Conservation (phyloP, 164 flowering plant genomes). For the Annona cherimola region DNA sequence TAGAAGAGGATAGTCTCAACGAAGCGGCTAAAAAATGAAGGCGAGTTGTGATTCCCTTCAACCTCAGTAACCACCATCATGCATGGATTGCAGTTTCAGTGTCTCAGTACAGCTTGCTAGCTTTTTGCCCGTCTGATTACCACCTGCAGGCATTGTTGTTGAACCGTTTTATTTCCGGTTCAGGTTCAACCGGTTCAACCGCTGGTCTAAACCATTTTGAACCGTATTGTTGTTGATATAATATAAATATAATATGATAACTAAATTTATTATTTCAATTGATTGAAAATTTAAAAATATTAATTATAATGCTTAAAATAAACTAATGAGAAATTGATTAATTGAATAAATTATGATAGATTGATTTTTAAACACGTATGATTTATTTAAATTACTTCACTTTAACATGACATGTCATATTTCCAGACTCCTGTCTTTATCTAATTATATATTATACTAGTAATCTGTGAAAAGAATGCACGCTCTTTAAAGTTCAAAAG, state of each 20-base stretch:
- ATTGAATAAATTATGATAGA: too few species aligned
- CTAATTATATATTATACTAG: too few species aligned
- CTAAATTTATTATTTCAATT: slow-evolving; percentile 42
- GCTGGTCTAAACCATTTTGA: slow-evolving; percentile 13
- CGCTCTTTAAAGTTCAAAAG: too few species aligned
- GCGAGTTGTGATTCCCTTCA: slow-evolving; percentile 50
- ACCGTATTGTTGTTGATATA: slow-evolving; percentile 35
- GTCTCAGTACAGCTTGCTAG: slow-evolving; percentile 28
- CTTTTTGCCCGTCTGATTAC: slow-evolving; percentile 34
- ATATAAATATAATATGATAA: slow-evolving; percentile 52
- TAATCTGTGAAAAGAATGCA: too few species aligned
- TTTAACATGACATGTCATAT: too few species aligned
- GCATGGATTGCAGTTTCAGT: slow-evolving; percentile 36
- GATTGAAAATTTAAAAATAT: too few species aligned
- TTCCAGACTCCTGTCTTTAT: too few species aligned
- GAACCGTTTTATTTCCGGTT: slow-evolving; percentile 33
- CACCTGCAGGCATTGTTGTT: slow-evolving; percentile 11
- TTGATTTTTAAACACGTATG: too few species aligned
- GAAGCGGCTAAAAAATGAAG: slow-evolving; percentile 39
- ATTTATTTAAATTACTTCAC: too few species aligned
- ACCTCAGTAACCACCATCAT: slow-evolving; percentile 41
- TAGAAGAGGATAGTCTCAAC: slow-evolving; percentile 45
- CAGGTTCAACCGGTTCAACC: slow-evolving; percentile 44
- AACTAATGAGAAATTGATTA: too few species aligned
- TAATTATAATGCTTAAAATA: too few species aligned